These are phyloP conservation scores for Senna siamea DNA, from an alignment of 306 rosid genomes.

Conservation along the genomic window DNA sequence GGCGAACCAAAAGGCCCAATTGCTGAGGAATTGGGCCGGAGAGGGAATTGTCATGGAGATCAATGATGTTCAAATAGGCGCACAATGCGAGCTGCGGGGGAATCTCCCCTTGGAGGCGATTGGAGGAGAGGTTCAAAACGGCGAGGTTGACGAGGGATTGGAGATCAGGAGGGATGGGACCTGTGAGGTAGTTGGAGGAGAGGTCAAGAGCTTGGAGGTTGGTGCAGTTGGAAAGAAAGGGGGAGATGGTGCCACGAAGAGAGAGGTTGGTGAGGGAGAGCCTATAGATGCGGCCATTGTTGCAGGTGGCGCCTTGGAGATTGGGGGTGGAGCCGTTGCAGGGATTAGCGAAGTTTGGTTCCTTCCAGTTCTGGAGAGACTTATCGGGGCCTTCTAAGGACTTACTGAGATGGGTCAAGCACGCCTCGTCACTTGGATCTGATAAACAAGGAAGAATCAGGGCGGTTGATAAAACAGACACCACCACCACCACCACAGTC, in stretches of 20 bases:
- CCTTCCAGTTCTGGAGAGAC: conserved; percentile 72
- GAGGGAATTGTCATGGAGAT: conserved; percentile 72
- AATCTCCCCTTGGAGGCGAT: conserved; percentile 66
- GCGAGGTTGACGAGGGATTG: conserved; percentile 84
- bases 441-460: conserved; percentile 42
- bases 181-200: conserved; percentile 76
- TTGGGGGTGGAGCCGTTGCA: conserved; percentile 81
- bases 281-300: conserved; percentile 89
- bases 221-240: conserved; percentile 88
- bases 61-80: conserved; percentile 91
- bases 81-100: conserved; percentile 91
- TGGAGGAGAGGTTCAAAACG: conserved; percentile 77
- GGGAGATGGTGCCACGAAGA: conserved; percentile 74
- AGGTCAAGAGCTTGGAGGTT: conserved; percentile 92
- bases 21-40: conserved; percentile 88
- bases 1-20: conserved; percentile 74
- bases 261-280: conserved; percentile 82
- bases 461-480: conserved; percentile 26
- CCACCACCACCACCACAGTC: conserved; percentile 43
- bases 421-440: conserved; percentile 90
- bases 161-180: conserved; percentile 81
- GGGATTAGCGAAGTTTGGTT: conserved; percentile 67
- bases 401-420: conserved; percentile 67
- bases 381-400: conserved; percentile 65
- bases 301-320: conserved; percentile 84